Evolutionary conservation across 139 green algal genomes (phyloP).

Genomic region (Chlamydomonas eustigma): DNA sequence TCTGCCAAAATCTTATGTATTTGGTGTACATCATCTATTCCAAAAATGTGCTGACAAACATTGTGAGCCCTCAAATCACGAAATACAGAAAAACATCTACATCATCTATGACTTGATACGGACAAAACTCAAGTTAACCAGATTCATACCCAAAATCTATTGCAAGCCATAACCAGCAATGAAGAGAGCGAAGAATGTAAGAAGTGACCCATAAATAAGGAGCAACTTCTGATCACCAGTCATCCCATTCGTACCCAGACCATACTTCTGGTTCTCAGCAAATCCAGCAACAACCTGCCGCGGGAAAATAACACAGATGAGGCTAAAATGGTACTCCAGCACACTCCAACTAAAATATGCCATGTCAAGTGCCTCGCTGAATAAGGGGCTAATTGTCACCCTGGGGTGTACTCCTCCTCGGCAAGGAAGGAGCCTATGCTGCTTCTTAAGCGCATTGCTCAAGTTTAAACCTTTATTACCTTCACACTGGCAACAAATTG

Average conservation of each 20-base stretch:
- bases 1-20: too few species aligned
- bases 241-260: constrained; percentile 86
- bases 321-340: background rate
- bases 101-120: background rate
- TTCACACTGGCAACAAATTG: constrained; percentile 67
- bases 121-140: background rate
- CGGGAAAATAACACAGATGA: background rate
- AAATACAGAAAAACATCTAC: too few species aligned
- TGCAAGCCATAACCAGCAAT: constrained; percentile 81
- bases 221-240: constrained; percentile 83
- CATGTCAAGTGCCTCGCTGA: too few species aligned
- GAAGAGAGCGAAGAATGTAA: constrained; percentile 84
- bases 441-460: too few species aligned
- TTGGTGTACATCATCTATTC: background rate
- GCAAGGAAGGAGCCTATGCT: too few species aligned
- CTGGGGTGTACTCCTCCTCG: too few species aligned
- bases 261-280: constrained; percentile 91
- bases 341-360: too few species aligned
- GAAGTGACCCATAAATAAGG: constrained; percentile 87
- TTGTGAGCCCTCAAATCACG: background rate
- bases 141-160: constrained; percentile 27
- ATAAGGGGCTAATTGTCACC: too few species aligned
- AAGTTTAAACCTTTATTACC: too few species aligned
- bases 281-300: constrained; percentile 81
- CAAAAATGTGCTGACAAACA: background rate